phyloP scores from a whole-genome alignment of 2,329 filamentous ascomycete genomes.

The Emmonsiellopsis sp. region DNA sequence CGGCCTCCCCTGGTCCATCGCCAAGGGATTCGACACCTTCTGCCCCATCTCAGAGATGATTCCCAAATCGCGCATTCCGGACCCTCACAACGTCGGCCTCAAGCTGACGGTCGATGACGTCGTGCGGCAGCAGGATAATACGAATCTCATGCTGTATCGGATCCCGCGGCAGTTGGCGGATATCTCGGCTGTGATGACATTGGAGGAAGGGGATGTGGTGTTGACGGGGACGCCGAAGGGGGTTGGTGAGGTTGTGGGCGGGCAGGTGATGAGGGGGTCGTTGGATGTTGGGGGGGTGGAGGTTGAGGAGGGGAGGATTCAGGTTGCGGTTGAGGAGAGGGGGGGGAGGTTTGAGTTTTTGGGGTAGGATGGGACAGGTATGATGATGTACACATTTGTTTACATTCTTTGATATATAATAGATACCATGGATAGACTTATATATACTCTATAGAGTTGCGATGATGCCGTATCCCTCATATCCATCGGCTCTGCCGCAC shows the following conservation, averaged over 20 bases:
- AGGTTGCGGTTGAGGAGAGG: slow-evolving; percentile 73
- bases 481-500: not conserved
- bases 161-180: slow-evolving; percentile 83
- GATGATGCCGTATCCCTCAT: not conserved
- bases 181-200: slow-evolving; percentile 89
- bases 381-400: not conserved
- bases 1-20: slow-evolving; percentile 90
- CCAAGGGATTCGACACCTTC: slow-evolving; percentile 98
- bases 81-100: slow-evolving; percentile 82
- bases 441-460: not conserved
- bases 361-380: slow-evolving; percentile 40
- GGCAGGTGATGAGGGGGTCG: slow-evolving; percentile 80
- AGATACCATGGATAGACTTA: not conserved
- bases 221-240: slow-evolving; percentile 97
- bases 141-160: slow-evolving; percentile 86
- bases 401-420: not conserved
- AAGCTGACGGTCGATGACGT: slow-evolving; percentile 77
- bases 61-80: slow-evolving; percentile 65
- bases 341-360: slow-evolving; percentile 65
- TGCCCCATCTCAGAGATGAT: slow-evolving; percentile 78
- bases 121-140: slow-evolving; percentile 73
- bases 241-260: slow-evolving; percentile 74
- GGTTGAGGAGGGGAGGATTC: slow-evolving; percentile 73
- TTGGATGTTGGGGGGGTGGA: slow-evolving; percentile 72
- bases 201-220: slow-evolving; percentile 85